Evolutionary conservation across 345 rosid species (phyloP).

Genomic region (Cardiospermum halicacabum): DNA sequence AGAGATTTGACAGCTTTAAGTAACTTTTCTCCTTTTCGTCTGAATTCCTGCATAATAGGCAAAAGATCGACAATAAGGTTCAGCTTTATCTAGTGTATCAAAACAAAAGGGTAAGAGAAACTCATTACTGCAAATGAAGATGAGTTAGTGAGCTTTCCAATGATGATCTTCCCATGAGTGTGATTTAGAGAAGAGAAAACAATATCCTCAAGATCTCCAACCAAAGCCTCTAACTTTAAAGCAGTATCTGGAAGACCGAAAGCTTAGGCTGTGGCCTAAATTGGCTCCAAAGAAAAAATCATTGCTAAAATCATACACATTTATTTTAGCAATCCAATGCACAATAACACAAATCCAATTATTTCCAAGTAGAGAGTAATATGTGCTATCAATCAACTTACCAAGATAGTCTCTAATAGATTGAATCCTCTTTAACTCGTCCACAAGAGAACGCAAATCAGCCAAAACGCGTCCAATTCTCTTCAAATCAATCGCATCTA

Average conservation of each 20-base stretch:
- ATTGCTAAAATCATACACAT: neutral
- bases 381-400: conserved; percentile 40
- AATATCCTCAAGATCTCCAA: conserved; percentile 86
- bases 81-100: neutral
- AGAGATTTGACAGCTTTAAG: conserved; percentile 41
- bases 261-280: conserved; percentile 4
- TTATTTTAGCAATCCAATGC: too few relatives aligned
- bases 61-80: conserved; percentile 7
- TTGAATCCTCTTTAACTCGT: conserved; percentile 43
- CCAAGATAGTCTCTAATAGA: conserved; percentile 42
- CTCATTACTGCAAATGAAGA: conserved; percentile 25
- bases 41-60: conserved; percentile 43
- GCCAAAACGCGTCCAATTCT: conserved; percentile 21
- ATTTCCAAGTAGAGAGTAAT: too few relatives aligned
- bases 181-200: conserved; percentile 35
- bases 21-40: conserved; percentile 43
- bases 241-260: conserved; percentile 43
- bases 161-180: conserved; percentile 31
- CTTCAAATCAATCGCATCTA: conserved; percentile 38
- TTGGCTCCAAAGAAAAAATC: neutral
- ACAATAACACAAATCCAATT: neutral
- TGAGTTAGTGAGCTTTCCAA: conserved; percentile 30
- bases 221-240: conserved; percentile 60
- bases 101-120: conserved; percentile 4
- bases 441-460: conserved; percentile 38